phyloP scores from a whole-genome alignment of 805 yeast genomes.

The Wickerhamiella lipophila region DNA sequence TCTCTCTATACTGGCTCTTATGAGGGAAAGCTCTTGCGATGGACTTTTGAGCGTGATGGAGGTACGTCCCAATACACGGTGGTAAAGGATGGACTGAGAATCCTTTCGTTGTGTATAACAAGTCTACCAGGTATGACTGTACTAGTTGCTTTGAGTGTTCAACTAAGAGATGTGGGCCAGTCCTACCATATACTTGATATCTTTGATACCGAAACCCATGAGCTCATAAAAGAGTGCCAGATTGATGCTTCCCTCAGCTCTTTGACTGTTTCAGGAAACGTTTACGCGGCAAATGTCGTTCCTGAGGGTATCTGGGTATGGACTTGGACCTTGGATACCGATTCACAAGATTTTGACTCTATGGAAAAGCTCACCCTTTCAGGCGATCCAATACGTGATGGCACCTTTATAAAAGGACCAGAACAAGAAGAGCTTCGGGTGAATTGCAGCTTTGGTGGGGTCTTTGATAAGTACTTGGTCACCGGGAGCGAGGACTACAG shows the following conservation, averaged over 20 bases:
- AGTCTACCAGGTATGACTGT: constrained; percentile 43
- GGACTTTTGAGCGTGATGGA: constrained; percentile 27
- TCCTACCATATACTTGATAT: neutral
- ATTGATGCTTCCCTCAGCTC: constrained; percentile 8
- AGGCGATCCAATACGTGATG: neutral
- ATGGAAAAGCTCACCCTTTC: neutral
- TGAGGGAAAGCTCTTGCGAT: constrained; percentile 48
- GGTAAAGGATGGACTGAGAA: constrained; percentile 31
- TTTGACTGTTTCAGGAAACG: neutral
- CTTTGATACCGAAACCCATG: constrained; percentile 5
- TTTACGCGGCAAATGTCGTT: neutral
- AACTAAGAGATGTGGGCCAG: neutral
- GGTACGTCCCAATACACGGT: constrained; percentile 21
- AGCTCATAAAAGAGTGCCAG: neutral
- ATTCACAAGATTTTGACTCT: neutral
- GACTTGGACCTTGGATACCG: neutral
- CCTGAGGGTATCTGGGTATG: constrained; percentile 3
- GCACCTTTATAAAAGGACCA: constrained; percentile 14
- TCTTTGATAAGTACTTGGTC: constrained; percentile 53
- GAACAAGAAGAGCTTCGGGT: constrained; percentile 53
- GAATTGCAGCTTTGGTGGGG: constrained; percentile 65
- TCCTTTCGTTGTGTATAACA: constrained; percentile 57
- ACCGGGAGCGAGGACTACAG: constrained; percentile 77
- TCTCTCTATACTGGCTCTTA: constrained; percentile 64
- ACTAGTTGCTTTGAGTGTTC: constrained; percentile 13